Base-by-base conservation (phyloP, 169 alveolate species). In the Cryptosporidium canis region DNA sequence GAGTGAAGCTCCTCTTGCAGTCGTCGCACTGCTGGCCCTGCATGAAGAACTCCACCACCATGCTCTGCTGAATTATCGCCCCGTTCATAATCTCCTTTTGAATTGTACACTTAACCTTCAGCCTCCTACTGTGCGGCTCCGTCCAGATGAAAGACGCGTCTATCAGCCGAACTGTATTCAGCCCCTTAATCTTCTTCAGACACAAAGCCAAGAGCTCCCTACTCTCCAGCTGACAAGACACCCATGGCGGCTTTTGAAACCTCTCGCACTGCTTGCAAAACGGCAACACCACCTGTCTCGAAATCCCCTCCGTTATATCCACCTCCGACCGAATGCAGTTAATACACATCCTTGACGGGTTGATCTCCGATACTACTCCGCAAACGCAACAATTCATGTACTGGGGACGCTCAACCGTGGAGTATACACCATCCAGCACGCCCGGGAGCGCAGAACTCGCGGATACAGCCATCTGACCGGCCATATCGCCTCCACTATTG, bases 1-100 rank as follows among this genome's bases (percentile, higher is more conserved):
- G 99, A n/a, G 99, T 98, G 93, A 94, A 97, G 39, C 94, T 93
- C 91, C 96, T 96, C 85, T 97, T 98, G 90, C 99, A 98, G 90
- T 97, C 99, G 45, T 96, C 98, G 91, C 99, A 98, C 90, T 98
- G 98, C 85, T 94, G 94, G 45, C 95, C 94, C 63, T 93, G 94
- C 61, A 97, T 96, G 31, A 95, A 90, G 90, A 94, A 97, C 66
- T 97, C 98, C 65, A 97, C 95, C 8, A 95, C 90, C 55, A 96
- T 87, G 31, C 93, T 83, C 70, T 98, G 95, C 93, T 97, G 97
- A 68, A 98, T 92, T 21, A 94, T 92, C 14, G 98, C 95, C 71
- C 98, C 97, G 70, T 93, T 94, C 91, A 91, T 95, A 11, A 97
- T 95, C 83, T 98, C 99, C 92, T 97, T 97, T 83, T 98, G 97